A percentile compares a stretch with the other conserved stretches of the same genome.
phyloP scores from a whole-genome alignment of 495 filamentous ascomycete genomes.

The Trichocladium uniseriatum region DNA sequence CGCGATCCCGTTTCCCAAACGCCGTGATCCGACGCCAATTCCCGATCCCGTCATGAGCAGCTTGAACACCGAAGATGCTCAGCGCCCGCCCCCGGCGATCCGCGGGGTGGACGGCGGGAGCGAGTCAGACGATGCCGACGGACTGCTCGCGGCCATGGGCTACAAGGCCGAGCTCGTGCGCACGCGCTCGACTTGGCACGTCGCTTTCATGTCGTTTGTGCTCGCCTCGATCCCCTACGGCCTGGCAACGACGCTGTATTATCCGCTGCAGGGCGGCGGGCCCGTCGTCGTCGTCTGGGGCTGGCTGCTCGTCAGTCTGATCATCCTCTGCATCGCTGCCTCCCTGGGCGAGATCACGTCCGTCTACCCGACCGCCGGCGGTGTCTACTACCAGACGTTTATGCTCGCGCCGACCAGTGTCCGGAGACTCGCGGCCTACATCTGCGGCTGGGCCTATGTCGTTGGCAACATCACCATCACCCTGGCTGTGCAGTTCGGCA shows the following conservation, averaged over 20 bases:
- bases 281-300: conserved; percentile 60
- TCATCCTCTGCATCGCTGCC: conserved; percentile 43
- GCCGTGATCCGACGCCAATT: no score
- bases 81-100: not conserved
- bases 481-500: conserved; percentile 59
- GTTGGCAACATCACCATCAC: conserved; percentile 66
- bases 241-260: conserved; percentile 60
- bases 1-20: no score
- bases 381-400: conserved; percentile 49
- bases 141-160: conserved; percentile 41
- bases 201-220: conserved; percentile 51
- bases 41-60: no score
- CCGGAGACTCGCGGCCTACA: conserved; percentile 47
- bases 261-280: conserved; percentile 55
- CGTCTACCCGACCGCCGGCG: conserved; percentile 48
- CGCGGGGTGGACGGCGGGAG: not conserved
- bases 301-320: conserved; percentile 41
- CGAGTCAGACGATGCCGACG: conserved; percentile 31
- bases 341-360: conserved; percentile 49
- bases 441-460: conserved; percentile 58
- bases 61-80: no score
- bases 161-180: conserved; percentile 44
- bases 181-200: conserved; percentile 45
- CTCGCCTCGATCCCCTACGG: conserved; percentile 53
- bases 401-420: conserved; percentile 39